Conservation (phyloP, 805 yeast genomes). For the Tetrapisispora fleetii region DNA sequence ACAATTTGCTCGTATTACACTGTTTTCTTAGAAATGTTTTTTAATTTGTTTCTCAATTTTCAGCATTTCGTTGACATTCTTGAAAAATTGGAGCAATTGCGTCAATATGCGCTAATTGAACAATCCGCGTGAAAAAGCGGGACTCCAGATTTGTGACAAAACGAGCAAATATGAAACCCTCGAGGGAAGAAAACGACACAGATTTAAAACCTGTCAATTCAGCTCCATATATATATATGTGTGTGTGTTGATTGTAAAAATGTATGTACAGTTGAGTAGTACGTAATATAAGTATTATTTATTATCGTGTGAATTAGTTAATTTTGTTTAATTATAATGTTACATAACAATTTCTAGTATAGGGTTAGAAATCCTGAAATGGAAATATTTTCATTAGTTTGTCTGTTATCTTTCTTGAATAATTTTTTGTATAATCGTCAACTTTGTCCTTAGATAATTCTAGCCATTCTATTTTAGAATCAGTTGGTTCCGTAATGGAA, state of each 20-base stretch:
- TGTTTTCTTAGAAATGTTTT: neutral
- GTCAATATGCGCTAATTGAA: too few species aligned
- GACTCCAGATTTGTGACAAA: neutral
- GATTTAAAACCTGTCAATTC: too few species aligned
- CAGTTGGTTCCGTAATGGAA: constrained; percentile 5
- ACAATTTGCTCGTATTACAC: neutral
- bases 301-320: too few species aligned
- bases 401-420: neutral
- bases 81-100: too few species aligned
- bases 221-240: too few species aligned
- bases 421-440: constrained; percentile 2
- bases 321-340: too few species aligned
- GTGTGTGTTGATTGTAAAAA: too few species aligned
- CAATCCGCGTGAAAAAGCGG: neutral
- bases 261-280: too few species aligned
- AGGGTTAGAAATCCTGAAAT: neutral
- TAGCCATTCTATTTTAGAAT: constrained; percentile 8
- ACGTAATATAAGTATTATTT: too few species aligned
- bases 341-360: too few species aligned
- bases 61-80: too few species aligned
- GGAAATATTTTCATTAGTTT: neutral
- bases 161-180: neutral
- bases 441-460: constrained; percentile 6
- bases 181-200: neutral
- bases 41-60: too few species aligned